A percentile compares a stretch with the other conserved stretches of the same genome.
phyloP scores from a whole-genome alignment of 73 alveolate species.

The Breviolum minutum region DNA sequence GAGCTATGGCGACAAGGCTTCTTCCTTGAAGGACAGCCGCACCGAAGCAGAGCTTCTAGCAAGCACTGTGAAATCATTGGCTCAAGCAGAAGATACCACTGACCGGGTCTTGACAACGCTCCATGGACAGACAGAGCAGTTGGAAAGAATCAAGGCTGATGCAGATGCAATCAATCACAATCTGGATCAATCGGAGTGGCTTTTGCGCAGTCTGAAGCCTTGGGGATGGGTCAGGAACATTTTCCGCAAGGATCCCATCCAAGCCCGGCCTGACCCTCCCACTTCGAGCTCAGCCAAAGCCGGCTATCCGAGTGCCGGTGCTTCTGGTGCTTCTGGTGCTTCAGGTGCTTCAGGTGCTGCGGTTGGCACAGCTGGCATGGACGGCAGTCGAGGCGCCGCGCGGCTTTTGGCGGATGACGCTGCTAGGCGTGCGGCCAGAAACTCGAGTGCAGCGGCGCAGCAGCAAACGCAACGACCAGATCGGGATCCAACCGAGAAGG shows the following conservation, averaged over 20 bases:
- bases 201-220: conserved; percentile 40
- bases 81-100: conserved; percentile 48
- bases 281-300: not conserved
- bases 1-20: conserved; percentile 41
- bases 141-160: conserved; percentile 40
- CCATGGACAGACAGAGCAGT: conserved; percentile 74
- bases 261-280: not conserved
- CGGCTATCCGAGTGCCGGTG: not conserved
- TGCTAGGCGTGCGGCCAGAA: conserved; percentile 22
- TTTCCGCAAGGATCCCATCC: conserved; percentile 42
- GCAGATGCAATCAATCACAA: conserved; percentile 40
- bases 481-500: conserved; percentile 23
- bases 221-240: conserved; percentile 56
- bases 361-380: conserved; percentile 4
- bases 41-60: conserved; percentile 51
- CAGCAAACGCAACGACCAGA: not conserved
- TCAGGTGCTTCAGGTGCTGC: not conserved
- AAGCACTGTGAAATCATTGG: conserved; percentile 34
- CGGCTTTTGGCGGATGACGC: conserved; percentile 46
- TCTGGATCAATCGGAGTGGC: conserved; percentile 41
- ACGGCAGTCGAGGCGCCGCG: conserved; percentile 25
- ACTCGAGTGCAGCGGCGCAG: not conserved
- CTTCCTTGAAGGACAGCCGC: conserved; percentile 1
- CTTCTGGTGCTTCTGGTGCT: not conserved
- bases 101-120: conserved; percentile 56